These are phyloP conservation scores for Eucalyptus lansdowneana DNA, from an alignment of 345 rosid genomes.

Conservation along the genomic window DNA sequence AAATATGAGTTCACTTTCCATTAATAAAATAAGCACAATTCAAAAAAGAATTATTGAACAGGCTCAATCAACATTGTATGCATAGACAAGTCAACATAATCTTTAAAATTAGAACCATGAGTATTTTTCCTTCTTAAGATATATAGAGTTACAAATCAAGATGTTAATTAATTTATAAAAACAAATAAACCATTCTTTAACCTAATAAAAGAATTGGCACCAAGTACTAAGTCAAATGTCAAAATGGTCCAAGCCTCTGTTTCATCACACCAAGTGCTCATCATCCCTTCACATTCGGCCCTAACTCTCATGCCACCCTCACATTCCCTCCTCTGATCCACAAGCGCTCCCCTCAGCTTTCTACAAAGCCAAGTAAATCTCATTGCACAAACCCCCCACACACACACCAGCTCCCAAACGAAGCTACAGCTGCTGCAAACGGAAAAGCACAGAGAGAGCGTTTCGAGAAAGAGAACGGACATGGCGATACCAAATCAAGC, in stretches of 20 bases:
- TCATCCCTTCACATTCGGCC: background rate
- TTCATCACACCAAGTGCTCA: background rate
- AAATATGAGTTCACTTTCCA: background rate
- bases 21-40: background rate
- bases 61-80: background rate
- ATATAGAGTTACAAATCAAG: background rate
- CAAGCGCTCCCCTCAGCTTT: background rate
- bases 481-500: constrained; percentile 2
- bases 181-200: background rate
- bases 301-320: background rate
- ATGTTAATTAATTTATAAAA: background rate
- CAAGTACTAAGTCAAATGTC: background rate
- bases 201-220: background rate
- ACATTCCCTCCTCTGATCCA: background rate
- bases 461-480: background rate
- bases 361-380: background rate
- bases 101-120: background rate
- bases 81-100: background rate
- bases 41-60: background rate
- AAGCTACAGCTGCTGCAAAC: background rate
- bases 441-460: background rate
- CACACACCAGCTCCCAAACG: background rate
- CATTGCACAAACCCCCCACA: background rate
- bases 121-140: background rate
- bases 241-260: background rate